Evolutionary conservation across 106 monocot genomes (phyloP).

Genomic region (Amphibolis antarctica): DNA sequence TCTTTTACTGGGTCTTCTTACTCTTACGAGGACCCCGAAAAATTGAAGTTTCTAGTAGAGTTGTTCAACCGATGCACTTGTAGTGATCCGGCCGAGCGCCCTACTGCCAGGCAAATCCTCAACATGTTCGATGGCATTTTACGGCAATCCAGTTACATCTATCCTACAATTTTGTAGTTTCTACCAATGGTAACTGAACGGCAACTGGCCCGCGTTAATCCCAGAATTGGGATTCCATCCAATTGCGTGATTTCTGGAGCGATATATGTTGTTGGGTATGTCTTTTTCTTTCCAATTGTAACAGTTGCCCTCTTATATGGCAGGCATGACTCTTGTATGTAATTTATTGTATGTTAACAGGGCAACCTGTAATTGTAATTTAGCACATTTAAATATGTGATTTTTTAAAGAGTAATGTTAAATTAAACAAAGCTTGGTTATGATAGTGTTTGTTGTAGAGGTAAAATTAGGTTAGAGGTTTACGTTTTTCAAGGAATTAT

Average conservation of each 20-base stretch:
- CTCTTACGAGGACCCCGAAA: constrained; percentile 26
- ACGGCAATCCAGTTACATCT: not conserved
- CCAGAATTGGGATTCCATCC: not conserved
- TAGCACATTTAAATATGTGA: too few relatives aligned
- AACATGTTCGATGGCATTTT: constrained; percentile 11
- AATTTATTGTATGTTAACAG: too few relatives aligned
- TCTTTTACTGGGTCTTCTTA: constrained; percentile 11
- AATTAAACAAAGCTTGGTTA: too few relatives aligned
- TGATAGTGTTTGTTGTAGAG: too few relatives aligned
- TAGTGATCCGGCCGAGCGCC: constrained; percentile 56
- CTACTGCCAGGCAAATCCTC: constrained; percentile 48
- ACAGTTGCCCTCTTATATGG: too few relatives aligned
- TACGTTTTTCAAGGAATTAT: too few relatives aligned
- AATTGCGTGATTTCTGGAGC: not conserved
- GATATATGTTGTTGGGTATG: too few relatives aligned
- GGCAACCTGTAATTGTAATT: too few relatives aligned
- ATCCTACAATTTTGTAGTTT: constrained; percentile 6
- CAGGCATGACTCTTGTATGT: too few relatives aligned
- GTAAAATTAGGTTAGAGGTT: too few relatives aligned
- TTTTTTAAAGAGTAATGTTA: too few relatives aligned
- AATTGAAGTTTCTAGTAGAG: constrained; percentile 43
- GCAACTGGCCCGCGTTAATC: not conserved
- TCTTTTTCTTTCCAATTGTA: too few relatives aligned
- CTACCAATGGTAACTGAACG: not conserved
- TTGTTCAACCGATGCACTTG: constrained; percentile 60